Conservation (phyloP, 495 filamentous ascomycete species). For the Penicillium verhagenii region DNA sequence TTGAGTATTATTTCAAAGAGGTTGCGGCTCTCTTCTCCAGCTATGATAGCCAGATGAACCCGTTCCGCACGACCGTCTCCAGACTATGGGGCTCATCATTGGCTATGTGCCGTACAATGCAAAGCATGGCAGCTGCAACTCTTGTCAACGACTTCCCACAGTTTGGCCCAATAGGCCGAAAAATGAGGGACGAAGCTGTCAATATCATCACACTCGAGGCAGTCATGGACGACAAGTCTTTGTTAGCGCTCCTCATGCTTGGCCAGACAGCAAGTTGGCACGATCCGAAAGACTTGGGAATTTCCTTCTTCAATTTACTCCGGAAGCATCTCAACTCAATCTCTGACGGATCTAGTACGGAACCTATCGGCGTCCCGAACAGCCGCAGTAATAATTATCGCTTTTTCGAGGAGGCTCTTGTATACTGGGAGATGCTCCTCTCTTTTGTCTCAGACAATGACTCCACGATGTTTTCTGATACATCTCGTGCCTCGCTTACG, state of each 20-base stretch:
- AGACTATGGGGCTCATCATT: conserved; percentile 55
- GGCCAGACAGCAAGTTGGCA: conserved; percentile 60
- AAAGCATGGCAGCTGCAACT: conserved; percentile 61
- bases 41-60: conserved; percentile 59
- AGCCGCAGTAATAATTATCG: conserved; percentile 47
- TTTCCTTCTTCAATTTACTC: conserved; percentile 48
- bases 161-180: conserved; percentile 48
- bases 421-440: conserved; percentile 63
- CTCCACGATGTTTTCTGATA: conserved; percentile 27
- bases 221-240: conserved; percentile 46
- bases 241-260: conserved; percentile 54
- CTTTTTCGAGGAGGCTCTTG: conserved; percentile 57
- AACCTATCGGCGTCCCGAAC: conserved; percentile 18
- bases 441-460: conserved; percentile 54
- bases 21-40: conserved; percentile 57
- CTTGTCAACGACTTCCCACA: conserved; percentile 56
- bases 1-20: conserved; percentile 62
- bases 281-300: conserved; percentile 52
- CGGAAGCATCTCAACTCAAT: conserved; percentile 44
- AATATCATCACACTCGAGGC: conserved; percentile 47
- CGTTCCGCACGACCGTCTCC: conserved; percentile 55
- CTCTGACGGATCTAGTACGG: conserved; percentile 11
- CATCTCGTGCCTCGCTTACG: conserved; percentile 8
- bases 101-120: conserved; percentile 58
- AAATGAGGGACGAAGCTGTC: conserved; percentile 53